Percentiles rank a stretch among this genome's conserved stretches.
These are phyloP conservation scores for Rhodotorula sp. DNA, from an alignment of 1,284 basidiomycete species.

Conservation along the genomic window DNA sequence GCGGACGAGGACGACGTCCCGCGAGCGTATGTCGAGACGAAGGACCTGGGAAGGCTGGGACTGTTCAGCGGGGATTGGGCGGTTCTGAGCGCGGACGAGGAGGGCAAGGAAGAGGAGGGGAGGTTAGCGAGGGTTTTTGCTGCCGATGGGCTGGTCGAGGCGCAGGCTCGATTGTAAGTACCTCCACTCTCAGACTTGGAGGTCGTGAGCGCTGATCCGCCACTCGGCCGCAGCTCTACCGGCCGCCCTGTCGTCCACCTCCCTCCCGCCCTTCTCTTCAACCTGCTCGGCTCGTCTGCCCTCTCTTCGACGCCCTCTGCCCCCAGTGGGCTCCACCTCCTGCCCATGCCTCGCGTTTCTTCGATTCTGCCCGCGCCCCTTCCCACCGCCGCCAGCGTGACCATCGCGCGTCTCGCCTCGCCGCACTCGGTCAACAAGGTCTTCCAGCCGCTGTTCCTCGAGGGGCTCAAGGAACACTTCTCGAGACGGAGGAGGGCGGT, in stretches of 20 bases:
- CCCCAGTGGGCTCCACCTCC: constrained; percentile 17
- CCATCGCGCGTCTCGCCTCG: constrained; percentile 80
- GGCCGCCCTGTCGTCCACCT: background rate
- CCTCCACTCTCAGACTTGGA: constrained; percentile 43
- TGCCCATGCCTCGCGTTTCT: constrained; percentile 51
- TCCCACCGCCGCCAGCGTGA: constrained; percentile 71
- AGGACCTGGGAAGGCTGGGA: constrained; percentile 71
- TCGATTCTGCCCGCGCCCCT: constrained; percentile 57
- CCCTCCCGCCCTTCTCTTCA: constrained; percentile 30
- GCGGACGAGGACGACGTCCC: constrained; percentile 34
- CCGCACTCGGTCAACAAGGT: constrained; percentile 71
- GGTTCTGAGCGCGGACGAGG: constrained; percentile 47
- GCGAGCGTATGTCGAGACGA: constrained; percentile 60
- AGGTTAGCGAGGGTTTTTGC: constrained; percentile 45
- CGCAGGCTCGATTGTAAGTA: constrained; percentile 47
- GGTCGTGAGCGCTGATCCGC: background rate
- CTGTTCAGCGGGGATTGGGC: constrained; percentile 88
- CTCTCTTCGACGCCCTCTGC: constrained; percentile 1
- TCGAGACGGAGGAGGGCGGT: constrained; percentile 63
- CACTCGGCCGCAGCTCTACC: constrained; percentile 45
- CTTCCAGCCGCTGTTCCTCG: constrained; percentile 71
- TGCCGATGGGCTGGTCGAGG: constrained; percentile 35
- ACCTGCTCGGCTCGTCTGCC: constrained; percentile 25
- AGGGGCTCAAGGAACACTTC: constrained; percentile 71
- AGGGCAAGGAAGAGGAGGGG: constrained; percentile 43